Evolutionary conservation across 192 early-diverging fungal species (phyloP).

Genomic region (Mycoemilia scoparia): DNA sequence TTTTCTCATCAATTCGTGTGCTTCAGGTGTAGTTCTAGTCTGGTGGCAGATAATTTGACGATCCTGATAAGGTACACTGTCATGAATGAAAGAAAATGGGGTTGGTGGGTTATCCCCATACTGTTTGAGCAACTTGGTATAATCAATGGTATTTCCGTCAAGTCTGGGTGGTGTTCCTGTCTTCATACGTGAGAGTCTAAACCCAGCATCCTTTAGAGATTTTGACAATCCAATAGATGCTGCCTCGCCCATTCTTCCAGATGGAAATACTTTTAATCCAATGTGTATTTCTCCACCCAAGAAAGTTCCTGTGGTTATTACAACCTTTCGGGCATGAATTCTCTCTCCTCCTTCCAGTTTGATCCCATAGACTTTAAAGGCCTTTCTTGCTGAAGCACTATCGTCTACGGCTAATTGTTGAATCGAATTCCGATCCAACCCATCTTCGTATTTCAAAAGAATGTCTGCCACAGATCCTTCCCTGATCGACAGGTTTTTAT

Average conservation of each 20-base stretch:
- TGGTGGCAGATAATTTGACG: constrained; percentile 55
- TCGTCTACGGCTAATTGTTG: constrained; percentile 15
- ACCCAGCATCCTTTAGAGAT: constrained; percentile 52
- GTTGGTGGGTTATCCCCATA: constrained; percentile 48
- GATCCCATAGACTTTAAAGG: constrained; percentile 33
- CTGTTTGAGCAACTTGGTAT: constrained; percentile 39
- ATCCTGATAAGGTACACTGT: constrained; percentile 44
- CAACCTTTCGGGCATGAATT: constrained; percentile 45
- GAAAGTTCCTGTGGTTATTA: constrained; percentile 71
- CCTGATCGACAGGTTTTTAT: constrained; percentile 49
- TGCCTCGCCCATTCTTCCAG: constrained; percentile 54
- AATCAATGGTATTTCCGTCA: constrained; percentile 58
- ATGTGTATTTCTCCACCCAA: constrained; percentile 70
- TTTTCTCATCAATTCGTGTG: constrained; percentile 46
- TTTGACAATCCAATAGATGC: constrained; percentile 58
- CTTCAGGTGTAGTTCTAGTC: constrained; percentile 46
- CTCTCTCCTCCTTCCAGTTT: constrained; percentile 46
- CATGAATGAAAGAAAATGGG: constrained; percentile 62
- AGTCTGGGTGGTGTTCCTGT: constrained; percentile 70
- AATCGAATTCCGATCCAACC: constrained; percentile 6
- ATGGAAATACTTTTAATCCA: constrained; percentile 43
- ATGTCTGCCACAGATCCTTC: constrained; percentile 56
- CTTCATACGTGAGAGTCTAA: constrained; percentile 59
- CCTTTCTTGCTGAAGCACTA: constrained; percentile 7
- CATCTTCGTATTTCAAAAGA: constrained; percentile 29